phyloP scores from a whole-genome alignment of 495 filamentous ascomycete genomes.

The Podospora tetraspora region DNA sequence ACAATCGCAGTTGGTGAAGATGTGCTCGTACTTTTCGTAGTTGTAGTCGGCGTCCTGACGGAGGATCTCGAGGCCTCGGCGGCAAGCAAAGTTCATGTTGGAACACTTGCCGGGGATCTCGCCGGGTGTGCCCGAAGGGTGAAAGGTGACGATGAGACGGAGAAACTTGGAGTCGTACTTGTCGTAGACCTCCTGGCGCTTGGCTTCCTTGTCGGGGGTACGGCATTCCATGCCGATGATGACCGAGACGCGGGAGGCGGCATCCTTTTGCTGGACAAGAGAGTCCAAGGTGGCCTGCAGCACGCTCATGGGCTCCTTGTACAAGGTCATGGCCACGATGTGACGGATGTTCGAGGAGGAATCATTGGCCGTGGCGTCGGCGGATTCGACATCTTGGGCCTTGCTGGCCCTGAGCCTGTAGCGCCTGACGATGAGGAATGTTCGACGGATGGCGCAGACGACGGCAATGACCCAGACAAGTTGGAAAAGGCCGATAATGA shows the following conservation, averaged over 20 bases:
- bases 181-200: conserved; percentile 6
- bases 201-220: conserved; percentile 12
- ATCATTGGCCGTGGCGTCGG: background rate
- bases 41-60: conserved; percentile 4
- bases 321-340: conserved; percentile 13
- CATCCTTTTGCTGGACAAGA: conserved; percentile 8
- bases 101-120: conserved; percentile 12
- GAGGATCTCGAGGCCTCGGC: conserved; percentile 7
- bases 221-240: conserved; percentile 12
- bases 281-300: conserved; percentile 11
- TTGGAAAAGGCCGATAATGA: conserved; percentile 6
- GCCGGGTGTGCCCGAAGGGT: conserved; percentile 6
- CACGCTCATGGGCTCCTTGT: conserved; percentile 13
- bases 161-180: conserved; percentile 10
- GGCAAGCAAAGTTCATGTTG: conserved; percentile 15
- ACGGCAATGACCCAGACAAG: conserved; percentile 9
- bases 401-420: conserved; percentile 2
- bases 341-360: conserved; percentile 1
- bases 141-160: conserved; percentile 14
- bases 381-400: conserved; percentile 6
- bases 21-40: conserved; percentile 14
- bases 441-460: conserved; percentile 11
- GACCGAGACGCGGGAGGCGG: conserved; percentile 10
- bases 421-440: conserved; percentile 2
- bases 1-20: conserved; percentile 15